A percentile compares a stretch with the other conserved stretches of the same genome.
Evolutionary conservation across 257 asterid species (phyloP).

Genomic region (Nicotiana sylvestris): DNA sequence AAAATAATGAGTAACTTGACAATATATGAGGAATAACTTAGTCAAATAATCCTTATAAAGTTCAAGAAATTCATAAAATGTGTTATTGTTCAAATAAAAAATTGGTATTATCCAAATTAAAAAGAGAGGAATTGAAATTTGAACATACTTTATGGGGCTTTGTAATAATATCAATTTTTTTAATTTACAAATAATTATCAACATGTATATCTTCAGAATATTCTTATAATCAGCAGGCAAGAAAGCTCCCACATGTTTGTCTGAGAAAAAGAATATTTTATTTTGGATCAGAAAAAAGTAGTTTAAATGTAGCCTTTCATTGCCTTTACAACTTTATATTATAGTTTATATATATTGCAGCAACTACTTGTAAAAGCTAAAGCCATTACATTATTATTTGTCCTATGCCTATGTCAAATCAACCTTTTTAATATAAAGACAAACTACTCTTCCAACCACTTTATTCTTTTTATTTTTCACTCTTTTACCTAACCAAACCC

Average conservation of each 20-base stretch:
- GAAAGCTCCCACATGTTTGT: constrained; percentile 3
- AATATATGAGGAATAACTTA: too few relatives aligned
- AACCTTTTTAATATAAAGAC: constrained; percentile 47
- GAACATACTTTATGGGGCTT: background rate
- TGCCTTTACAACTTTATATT: constrained; percentile 53
- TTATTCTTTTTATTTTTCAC: background rate
- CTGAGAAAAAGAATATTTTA: background rate
- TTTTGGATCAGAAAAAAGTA: background rate
- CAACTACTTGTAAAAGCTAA: background rate
- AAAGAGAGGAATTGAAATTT: background rate
- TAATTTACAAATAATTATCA: background rate
- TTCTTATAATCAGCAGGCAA: background rate
- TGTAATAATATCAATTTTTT: background rate
- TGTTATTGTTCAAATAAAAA: too few relatives aligned
- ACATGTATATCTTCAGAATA: background rate
- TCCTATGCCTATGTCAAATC: constrained; percentile 20
- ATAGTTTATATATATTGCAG: constrained; percentile 10
- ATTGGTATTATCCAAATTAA: background rate
- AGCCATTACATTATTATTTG: constrained; percentile 6
- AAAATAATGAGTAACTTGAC: too few relatives aligned
- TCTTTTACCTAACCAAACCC: constrained; percentile 10
- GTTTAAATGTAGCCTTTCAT: constrained; percentile 19
- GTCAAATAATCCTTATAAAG: too few relatives aligned
- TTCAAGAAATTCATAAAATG: too few relatives aligned
- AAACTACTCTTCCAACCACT: constrained; percentile 40